phyloP scores from a whole-genome alignment of 495 filamentous ascomycete genomes.

The Hypoxylon fuscum region DNA sequence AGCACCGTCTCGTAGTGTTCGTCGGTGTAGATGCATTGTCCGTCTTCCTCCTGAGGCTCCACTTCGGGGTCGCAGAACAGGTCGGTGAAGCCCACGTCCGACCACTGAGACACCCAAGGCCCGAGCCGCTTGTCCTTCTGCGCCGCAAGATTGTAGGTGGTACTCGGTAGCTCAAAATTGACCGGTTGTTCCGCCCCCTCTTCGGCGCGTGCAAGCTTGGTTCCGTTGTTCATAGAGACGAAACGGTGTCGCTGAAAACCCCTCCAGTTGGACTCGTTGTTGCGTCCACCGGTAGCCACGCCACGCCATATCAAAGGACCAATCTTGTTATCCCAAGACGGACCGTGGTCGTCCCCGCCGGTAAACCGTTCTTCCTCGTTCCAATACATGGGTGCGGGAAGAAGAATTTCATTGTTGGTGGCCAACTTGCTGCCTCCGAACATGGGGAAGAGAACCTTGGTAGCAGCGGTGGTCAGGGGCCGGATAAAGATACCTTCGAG shows the following conservation, averaged over 20 bases:
- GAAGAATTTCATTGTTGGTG: slow-evolving; percentile 78
- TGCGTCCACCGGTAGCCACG: slow-evolving; percentile 71
- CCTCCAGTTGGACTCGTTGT: slow-evolving; percentile 66
- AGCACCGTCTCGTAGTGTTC: slow-evolving; percentile 52
- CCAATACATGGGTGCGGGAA: slow-evolving; percentile 79
- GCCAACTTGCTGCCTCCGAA: slow-evolving; percentile 78
- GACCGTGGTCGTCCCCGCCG: slow-evolving; percentile 60
- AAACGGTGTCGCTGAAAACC: slow-evolving; percentile 76
- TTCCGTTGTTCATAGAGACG: slow-evolving; percentile 70
- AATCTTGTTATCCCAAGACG: slow-evolving; percentile 65
- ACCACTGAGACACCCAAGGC: slow-evolving; percentile 52
- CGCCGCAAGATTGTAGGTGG: slow-evolving; percentile 48
- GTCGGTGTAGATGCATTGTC: slow-evolving; percentile 60
- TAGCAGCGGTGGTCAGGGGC: slow-evolving; percentile 64
- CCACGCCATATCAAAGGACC: slow-evolving; percentile 71
- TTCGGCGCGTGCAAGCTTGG: slow-evolving; percentile 57
- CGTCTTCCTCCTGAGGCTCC: slow-evolving; percentile 44
- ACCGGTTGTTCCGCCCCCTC: slow-evolving; percentile 42
- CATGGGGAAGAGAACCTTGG: slow-evolving; percentile 68
- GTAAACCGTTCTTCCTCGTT: slow-evolving; percentile 74
- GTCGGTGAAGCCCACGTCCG: slow-evolving; percentile 59
- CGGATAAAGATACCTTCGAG: slow-evolving; percentile 75
- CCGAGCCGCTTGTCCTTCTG: slow-evolving; percentile 47
- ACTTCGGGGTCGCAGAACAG: slow-evolving; percentile 51
- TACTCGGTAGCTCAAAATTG: slow-evolving; percentile 52